Conservation (phyloP, 306 rosid genomes). For the Trichosanthes truncata region DNA sequence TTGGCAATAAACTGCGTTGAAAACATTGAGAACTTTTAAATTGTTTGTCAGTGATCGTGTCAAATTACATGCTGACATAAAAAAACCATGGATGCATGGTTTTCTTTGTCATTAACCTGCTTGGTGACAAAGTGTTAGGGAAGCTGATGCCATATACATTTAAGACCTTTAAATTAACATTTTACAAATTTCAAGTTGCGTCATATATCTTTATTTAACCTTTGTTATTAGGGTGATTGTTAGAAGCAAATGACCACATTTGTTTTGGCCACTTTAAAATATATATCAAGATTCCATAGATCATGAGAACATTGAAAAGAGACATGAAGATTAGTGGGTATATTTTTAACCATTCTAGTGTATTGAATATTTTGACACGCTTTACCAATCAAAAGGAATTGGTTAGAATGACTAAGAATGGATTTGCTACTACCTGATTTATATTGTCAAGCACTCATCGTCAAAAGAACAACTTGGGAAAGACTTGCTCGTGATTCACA, state of each 20-base stretch:
- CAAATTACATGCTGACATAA: background rate
- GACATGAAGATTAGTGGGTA: background rate
- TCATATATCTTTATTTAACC: background rate
- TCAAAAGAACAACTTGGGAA: background rate
- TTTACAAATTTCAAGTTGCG: background rate
- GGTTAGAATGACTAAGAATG: background rate
- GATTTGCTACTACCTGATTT: too few relatives aligned
- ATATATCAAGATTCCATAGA: background rate
- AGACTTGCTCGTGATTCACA: background rate
- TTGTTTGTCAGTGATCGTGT: background rate
- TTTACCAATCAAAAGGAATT: background rate
- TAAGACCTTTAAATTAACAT: background rate
- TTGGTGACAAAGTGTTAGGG: background rate
- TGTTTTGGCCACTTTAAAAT: background rate
- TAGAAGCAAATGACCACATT: background rate
- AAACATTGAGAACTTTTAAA: background rate
- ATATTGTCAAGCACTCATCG: background rate
- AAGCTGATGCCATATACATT: background rate
- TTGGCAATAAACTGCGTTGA: background rate
- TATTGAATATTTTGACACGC: background rate
- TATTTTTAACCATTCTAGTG: background rate
- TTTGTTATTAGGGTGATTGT: background rate
- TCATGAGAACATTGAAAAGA: background rate
- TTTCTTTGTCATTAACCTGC: background rate
- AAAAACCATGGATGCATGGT: background rate